Base-by-base conservation (phyloP, 1,284 basidiomycete genomes). In the Papiliotrema terrestris region DNA sequence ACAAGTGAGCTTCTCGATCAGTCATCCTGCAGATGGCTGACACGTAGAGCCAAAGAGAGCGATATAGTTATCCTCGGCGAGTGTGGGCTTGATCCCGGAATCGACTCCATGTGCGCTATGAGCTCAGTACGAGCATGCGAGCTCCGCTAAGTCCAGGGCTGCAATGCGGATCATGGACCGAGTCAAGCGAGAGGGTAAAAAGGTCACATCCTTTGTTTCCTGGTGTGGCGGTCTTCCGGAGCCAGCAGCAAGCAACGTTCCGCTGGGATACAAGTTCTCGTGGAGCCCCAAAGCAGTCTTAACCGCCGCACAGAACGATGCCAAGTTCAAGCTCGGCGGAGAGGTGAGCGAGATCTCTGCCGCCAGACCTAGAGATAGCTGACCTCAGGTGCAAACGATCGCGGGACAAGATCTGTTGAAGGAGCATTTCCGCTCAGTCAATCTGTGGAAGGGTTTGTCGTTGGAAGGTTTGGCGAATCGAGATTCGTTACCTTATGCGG, bases 171-270 rank as follows among this genome's bases (percentile, higher is more conserved):
- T 96, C 35, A 78, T 94, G 35, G 78, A 81, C 52, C 77, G 80
- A 48, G 72, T 90, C 2, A 80, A 83, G 44, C 75, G 79, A 1
- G 78, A 87, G 62, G 80, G 81, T 14, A 86, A 87, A 68, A 77
- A 80, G 2, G 81, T 93, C 19, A 76, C 83, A 0, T 89, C 89
- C 0, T 97, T 96, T 75, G 85, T 86, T 1, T 94, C 91, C 0
- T 96, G 95, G 81, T 98, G 93, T 60, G 93, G 94, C 14, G 94
- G 93, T 1, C 79, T 98, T 14, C 94, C 93, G 0, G 87, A 88
- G 2, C 89, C 90, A 0, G 87, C 89, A 48, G 80, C 79, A 3
- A 78, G 78, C 51, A 74, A 78, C 57, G 80, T 83, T 13, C 84
- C 91, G 2, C 78, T 95, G 17, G 84, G 87, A 32, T 97, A 97